Conservation (phyloP, 164 flowering plant genomes). For the Cinnamomum micranthum region DNA sequence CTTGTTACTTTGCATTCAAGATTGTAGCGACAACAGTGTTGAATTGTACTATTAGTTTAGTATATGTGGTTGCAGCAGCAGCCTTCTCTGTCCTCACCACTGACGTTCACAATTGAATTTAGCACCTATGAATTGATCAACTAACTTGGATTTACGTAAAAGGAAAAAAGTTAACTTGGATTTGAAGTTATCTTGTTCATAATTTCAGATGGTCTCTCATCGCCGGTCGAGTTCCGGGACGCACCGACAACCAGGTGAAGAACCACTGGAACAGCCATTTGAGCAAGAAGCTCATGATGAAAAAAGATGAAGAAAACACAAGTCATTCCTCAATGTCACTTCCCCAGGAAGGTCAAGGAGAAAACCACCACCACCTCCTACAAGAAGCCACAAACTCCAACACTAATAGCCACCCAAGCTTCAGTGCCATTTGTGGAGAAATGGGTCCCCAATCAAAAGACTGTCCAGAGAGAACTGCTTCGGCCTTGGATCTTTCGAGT, state of each 20-base stretch:
- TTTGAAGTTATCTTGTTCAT: no score
- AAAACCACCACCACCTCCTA: neutral
- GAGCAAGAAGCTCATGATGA: constrained; percentile 28
- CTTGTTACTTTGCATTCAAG: no score
- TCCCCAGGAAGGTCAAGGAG: neutral
- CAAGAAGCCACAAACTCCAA: neutral
- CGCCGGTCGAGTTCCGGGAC: constrained; percentile 40
- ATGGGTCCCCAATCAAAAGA: neutral
- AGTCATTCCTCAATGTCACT: neutral
- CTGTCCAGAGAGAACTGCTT: neutral
- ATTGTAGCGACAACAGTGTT: no score
- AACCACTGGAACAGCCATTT: constrained; percentile 43
- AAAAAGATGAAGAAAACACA: constrained; percentile 3
- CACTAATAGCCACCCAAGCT: neutral
- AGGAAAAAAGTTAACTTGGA: neutral
- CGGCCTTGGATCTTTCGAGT: neutral
- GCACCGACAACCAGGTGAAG: constrained; percentile 46
- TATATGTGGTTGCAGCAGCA: neutral
- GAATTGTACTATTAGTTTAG: no score
- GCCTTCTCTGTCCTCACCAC: neutral
- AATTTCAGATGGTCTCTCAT: constrained; percentile 38
- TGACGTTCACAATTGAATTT: neutral
- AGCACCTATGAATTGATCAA: neutral
- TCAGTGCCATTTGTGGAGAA: neutral
- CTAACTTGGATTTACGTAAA: neutral